Conservation (phyloP, 163 green algal genomes). For the Coccomyxa subellipsoidea region DNA sequence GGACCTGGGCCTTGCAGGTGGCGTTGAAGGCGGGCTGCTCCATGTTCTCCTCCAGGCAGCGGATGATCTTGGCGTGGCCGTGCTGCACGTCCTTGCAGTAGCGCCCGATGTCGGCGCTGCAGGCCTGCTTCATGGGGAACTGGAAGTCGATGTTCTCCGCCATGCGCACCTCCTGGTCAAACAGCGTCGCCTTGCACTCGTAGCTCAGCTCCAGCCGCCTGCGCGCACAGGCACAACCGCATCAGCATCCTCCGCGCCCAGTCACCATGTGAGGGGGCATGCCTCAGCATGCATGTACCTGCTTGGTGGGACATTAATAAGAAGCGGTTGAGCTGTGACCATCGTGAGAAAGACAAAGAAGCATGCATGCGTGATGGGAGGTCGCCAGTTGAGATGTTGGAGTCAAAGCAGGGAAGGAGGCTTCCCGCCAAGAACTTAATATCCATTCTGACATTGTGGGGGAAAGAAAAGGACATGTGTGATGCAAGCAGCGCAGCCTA, state of each 20-base stretch:
- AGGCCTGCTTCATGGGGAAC: constrained; percentile 73
- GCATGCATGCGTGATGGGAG: too few relatives aligned
- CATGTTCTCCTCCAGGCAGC: constrained; percentile 54
- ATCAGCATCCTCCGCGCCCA: too few relatives aligned
- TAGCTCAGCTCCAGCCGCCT: constrained; percentile 54
- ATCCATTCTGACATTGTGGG: too few relatives aligned
- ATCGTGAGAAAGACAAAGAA: too few relatives aligned
- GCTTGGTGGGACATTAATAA: too few relatives aligned
- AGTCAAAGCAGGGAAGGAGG: too few relatives aligned
- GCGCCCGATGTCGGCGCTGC: constrained; percentile 25
- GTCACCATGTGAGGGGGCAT: too few relatives aligned
- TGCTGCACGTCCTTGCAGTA: constrained; percentile 67
- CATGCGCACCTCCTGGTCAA: constrained; percentile 73
- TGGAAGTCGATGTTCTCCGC: constrained; percentile 84
- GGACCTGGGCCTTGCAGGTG: constrained; percentile 57
- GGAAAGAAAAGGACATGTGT: neutral
- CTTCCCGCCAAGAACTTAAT: too few relatives aligned
- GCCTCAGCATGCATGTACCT: too few relatives aligned
- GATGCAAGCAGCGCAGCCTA: neutral
- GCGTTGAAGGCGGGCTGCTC: constrained; percentile 47
- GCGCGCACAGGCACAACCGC: too few relatives aligned
- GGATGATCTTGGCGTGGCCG: constrained; percentile 63
- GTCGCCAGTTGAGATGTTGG: too few relatives aligned
- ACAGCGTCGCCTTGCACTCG: constrained; percentile 63
- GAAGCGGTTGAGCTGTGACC: too few relatives aligned